Percentiles rank a stretch among this genome's conserved stretches.
Conservation (phyloP, 108 stramenopile genomes). For the Ochromonas danica region DNA sequence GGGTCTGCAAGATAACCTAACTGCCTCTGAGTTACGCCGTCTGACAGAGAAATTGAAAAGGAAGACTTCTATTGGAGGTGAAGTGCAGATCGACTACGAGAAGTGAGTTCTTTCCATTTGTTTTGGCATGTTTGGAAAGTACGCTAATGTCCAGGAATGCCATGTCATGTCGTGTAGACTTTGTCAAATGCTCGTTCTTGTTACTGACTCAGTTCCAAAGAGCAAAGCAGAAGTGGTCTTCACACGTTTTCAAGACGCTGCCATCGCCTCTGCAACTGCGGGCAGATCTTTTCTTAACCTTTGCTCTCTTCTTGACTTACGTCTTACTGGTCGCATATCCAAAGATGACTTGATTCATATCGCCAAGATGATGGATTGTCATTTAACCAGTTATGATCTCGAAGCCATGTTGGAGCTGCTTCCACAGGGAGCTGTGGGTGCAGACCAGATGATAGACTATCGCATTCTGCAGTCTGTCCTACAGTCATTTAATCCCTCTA, state of each 20-base stretch:
- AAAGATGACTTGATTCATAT: slow-evolving; percentile 27
- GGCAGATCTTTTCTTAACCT: slow-evolving; percentile 20
- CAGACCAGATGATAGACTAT: slow-evolving; percentile 4
- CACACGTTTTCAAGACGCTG: slow-evolving; percentile 21
- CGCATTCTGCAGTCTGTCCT: not conserved
- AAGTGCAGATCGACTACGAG: slow-evolving; percentile 12
- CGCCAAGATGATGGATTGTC: slow-evolving; percentile 30
- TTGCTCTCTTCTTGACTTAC: slow-evolving; percentile 6
- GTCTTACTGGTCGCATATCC: slow-evolving; percentile 5
- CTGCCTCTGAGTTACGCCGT: slow-evolving; percentile 19
- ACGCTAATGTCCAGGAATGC: not conserved
- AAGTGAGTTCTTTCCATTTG: slow-evolving; percentile 12
- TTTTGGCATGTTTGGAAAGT: slow-evolving; percentile 17
- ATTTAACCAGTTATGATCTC: slow-evolving; percentile 5
- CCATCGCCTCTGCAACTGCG: not conserved
- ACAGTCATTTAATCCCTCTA: not conserved
- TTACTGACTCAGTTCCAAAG: not conserved
- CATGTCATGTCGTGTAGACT: not conserved
- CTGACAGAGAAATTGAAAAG: slow-evolving; percentile 17
- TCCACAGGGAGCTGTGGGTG: not conserved
- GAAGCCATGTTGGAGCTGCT: slow-evolving; percentile 4
- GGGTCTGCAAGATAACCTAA: slow-evolving; percentile 25
- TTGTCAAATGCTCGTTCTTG: not conserved
- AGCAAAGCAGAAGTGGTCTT: slow-evolving; percentile 1
- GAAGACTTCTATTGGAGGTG: not conserved